phyloP scores from a whole-genome alignment of 2,329 filamentous ascomycete genomes.

The Ascochyta viciae-villosae region DNA sequence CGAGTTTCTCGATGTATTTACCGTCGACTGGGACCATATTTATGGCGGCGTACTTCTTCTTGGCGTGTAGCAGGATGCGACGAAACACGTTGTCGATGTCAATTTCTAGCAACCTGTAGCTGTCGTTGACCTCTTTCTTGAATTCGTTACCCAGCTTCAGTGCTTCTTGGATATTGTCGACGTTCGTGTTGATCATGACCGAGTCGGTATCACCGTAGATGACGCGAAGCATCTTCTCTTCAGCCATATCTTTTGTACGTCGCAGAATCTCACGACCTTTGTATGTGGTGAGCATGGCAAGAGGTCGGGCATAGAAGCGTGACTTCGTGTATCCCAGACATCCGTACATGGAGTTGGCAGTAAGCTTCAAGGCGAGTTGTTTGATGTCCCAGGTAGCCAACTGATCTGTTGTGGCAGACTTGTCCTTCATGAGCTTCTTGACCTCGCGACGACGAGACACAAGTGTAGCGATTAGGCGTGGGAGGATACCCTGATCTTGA shows the following conservation, averaged over 20 bases:
- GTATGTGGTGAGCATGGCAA: conserved; percentile 94
- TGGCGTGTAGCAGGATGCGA: conserved; percentile 89
- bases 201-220: conserved; percentile 99
- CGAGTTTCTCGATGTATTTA: conserved; percentile 91
- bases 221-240: conserved; percentile 88
- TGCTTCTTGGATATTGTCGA: conserved; percentile 89
- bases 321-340: conserved; percentile 97
- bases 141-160: conserved; percentile 93
- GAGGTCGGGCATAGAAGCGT: conserved; percentile 92
- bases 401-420: conserved; percentile 82
- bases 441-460: conserved; percentile 89
- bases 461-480: conserved; percentile 87
- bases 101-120: conserved; percentile 91
- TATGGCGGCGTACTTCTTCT: conserved; percentile 99
- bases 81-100: conserved; percentile 98
- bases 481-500: conserved; percentile 83
- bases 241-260: conserved; percentile 94
- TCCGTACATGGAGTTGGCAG: conserved; percentile 99
- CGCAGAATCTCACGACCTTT: conserved; percentile 97
- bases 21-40: conserved; percentile 90
- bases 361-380: conserved; percentile 94
- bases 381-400: conserved; percentile 97
- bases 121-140: conserved; percentile 92
- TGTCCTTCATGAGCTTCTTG: conserved; percentile 96
- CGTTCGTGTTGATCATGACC: conserved; percentile 99